Evolutionary conservation across 495 filamentous ascomycete genomes (phyloP), one percentile per base, ranked within the genome.

Genomic region (Penicillium riverlandense): DNA sequence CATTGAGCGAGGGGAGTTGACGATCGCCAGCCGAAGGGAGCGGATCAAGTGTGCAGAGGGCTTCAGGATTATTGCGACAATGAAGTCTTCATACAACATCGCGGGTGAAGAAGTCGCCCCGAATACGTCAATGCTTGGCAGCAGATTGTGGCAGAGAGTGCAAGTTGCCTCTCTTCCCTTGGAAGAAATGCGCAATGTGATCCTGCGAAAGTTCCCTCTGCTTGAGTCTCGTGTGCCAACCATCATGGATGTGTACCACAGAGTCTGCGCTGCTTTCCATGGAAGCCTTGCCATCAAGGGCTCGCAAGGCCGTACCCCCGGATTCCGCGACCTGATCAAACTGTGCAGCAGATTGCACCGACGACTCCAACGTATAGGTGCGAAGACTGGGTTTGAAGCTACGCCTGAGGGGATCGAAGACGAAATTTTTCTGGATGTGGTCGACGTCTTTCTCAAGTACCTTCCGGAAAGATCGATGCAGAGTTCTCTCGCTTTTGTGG

Each of bases 31-130:
- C 43, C 79, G 90, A 30, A 90, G 88, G 28, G 88, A 97, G 67
- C 83, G 73, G 11, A 81, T 96, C 15, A 80, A 82, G 57, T 91
- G 90, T 43, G 76, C 86, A 0, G 75, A 77, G 29, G 89, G 87
- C 0, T 99, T 97, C 57, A 81, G 82, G 37, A 82, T 99, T 16
- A 86, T 99, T 52, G 90, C 90, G 2, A 96, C 90, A 1, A 84
- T 95, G 58, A 82, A 91, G 37, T 90, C 83, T 9, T 80, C 79
- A 1, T 69, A 81, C 40, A 88, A 86, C 40, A 77, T 80, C 46
- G 75, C 76, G 40, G 88, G 88, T 9, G 75, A 82, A 43, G 85
- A 89, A 55, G 59, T 74, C 38, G 57, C 65, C 13, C 69, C 73
- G 11, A 67, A 58, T 40, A 57, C 70, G 15, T 76, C 75, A 30